Conservation (phyloP, 345 rosid genomes). For the Crucihimalaya himalaica region DNA sequence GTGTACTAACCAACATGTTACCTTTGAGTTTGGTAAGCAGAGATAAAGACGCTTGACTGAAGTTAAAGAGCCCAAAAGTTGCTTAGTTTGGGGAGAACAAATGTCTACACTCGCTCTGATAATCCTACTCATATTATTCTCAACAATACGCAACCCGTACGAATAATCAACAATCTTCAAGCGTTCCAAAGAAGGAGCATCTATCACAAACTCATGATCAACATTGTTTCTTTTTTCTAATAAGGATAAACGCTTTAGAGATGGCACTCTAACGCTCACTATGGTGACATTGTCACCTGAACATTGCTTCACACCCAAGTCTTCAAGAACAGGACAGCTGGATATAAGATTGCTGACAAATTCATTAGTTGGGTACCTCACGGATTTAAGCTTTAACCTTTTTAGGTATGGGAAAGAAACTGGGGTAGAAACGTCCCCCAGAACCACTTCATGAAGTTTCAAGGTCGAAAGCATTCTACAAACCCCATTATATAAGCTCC, state of each 20-base stretch:
- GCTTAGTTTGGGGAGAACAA: background rate
- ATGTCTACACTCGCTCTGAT: background rate
- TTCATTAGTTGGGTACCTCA: background rate
- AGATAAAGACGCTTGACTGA: background rate
- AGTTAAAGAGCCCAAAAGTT: background rate
- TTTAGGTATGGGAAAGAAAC: background rate
- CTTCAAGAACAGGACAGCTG: background rate
- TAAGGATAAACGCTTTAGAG: background rate
- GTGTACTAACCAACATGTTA: background rate
- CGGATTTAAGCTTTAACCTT: background rate
- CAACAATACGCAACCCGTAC: background rate
- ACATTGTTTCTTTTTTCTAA: background rate
- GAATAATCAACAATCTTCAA: background rate
- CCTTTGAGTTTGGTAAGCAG: slow-evolving; percentile 6
- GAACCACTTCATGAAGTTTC: background rate
- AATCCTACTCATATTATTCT: background rate
- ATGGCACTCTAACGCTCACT: background rate
- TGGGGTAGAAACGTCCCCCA: background rate
- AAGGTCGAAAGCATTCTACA: background rate
- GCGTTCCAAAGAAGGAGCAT: slow-evolving; percentile 1
- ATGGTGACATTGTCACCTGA: background rate
- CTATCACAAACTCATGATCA: background rate
- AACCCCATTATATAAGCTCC: background rate
- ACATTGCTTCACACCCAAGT: background rate
- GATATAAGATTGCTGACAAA: background rate